Evolutionary conservation across 305 asterid genomes (phyloP), one percentile per base, ranked within the genome.

Genomic region (Rubia tinctorum): DNA sequence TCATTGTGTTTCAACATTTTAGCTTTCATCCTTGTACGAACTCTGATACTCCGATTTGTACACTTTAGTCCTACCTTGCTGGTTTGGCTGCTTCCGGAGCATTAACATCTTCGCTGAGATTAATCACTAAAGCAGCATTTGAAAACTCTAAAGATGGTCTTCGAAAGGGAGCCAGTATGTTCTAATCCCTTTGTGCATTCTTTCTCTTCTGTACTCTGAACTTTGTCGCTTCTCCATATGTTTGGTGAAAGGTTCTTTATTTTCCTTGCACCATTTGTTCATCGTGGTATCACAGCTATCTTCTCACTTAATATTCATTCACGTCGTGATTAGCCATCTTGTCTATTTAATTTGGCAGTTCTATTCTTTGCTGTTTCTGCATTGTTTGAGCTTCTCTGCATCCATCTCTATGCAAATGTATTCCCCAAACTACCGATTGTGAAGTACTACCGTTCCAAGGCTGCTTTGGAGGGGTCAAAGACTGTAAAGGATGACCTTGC

Each of bases 71-170:
- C 8, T 86, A 80, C 58, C 71, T 84, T 7, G 86, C 84, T 6
- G 86, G 86, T 3, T 47, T 77, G 76, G 88, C 86, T 73, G 86
- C 83, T 12, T 84, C 88, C 5, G 86, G 90, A 13, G 88, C 80
- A 59, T 71, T 84, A 30, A 82, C 86, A 70, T 84, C 90, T n/a
- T 83, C 74, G 27, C 66, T 84, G 78, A 76, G 88, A 75, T 71
- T 84, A 45, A 78, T 86, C 39, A 86, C 88, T n/a, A 86, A 80
- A 74, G 90, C 85, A 14, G 78, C 78, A 43, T 86, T 82, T 51
- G 76, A 77, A 34, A 75, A 73, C 71, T 74, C 86, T 6, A 67
- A 79, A 42, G 75, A 76, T 47, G 88, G 83, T 20, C 88, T 84
- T 17, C 85, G 83, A 9, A 86, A 84, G 66, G 84, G 90, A 73